Conservation (phyloP, 2,329 filamentous ascomycete genomes). For the Penicillium capsulatum region DNA sequence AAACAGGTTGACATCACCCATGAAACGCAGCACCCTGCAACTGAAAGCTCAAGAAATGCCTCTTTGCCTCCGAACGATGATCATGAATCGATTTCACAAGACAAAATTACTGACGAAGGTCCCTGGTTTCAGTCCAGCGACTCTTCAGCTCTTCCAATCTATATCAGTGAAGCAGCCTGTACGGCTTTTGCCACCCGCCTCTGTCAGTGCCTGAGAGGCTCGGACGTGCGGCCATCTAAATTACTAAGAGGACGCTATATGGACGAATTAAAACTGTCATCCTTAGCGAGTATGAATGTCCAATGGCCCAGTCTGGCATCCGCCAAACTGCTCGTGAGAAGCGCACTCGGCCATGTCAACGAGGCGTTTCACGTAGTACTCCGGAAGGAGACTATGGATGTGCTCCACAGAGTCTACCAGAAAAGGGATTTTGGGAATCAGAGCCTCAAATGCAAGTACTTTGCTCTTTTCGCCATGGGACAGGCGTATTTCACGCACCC, state of each 20-base stretch:
- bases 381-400: conserved; percentile 33
- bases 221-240: conserved; percentile 16
- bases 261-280: conserved; percentile 15
- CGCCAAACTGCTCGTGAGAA: conserved; percentile 29
- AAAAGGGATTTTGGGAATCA: conserved; percentile 22
- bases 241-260: conserved; percentile 26
- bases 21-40: not conserved
- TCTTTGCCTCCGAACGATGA: not conserved
- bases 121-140: conserved; percentile 21
- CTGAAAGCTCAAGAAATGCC: not conserved
- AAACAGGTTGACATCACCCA: not conserved
- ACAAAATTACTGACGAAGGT: conserved; percentile 11
- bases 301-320: conserved; percentile 28
- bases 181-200: conserved; percentile 33
- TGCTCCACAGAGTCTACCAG: conserved; percentile 32
- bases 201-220: conserved; percentile 24
- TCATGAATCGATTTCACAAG: not conserved
- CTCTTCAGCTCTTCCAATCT: conserved; percentile 17
- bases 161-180: conserved; percentile 33
- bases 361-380: conserved; percentile 29
- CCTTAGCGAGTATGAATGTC: conserved; percentile 11
- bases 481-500: conserved; percentile 39
- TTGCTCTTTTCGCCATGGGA: conserved; percentile 39
- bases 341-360: conserved; percentile 29
- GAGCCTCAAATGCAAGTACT: conserved; percentile 39